These are phyloP conservation scores for Anthostomella pinea DNA, from an alignment of 2,329 filamentous ascomycete genomes.

Conservation along the genomic window DNA sequence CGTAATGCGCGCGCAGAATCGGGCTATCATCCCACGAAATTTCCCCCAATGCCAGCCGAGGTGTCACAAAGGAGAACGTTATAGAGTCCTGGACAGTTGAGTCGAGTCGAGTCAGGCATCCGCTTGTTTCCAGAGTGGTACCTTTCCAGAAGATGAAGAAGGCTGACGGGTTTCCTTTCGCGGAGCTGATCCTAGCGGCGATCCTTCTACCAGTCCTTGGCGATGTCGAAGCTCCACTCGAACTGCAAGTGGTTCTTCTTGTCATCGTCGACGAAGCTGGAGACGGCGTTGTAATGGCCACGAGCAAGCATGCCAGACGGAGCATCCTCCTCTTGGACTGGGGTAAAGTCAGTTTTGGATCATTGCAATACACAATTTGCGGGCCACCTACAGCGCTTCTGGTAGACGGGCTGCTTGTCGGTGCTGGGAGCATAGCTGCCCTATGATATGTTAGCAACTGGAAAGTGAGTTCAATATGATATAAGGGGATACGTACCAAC, in stretches of 20 bases:
- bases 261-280: conserved; percentile 94
- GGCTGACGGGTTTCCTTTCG: too few relatives aligned
- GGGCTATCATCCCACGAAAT: too few relatives aligned
- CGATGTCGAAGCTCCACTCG: conserved; percentile 94
- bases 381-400: conserved; percentile 80
- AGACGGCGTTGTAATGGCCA: conserved; percentile 84
- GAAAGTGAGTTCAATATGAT: neutral
- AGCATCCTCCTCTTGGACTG: conserved; percentile 88
- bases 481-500: conserved; percentile 64
- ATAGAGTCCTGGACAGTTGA: too few relatives aligned
- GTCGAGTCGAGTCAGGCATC: too few relatives aligned
- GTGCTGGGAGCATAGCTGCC: conserved; percentile 94
- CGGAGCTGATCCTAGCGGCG: too few relatives aligned
- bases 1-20: too few relatives aligned
- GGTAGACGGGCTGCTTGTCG: conserved; percentile 77
- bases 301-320: conserved; percentile 87
- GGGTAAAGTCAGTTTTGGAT: conserved; percentile 8
- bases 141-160: too few relatives aligned
- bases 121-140: too few relatives aligned
- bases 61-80: too few relatives aligned
- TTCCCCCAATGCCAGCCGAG: too few relatives aligned
- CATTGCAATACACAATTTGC: too few relatives aligned
- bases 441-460: conserved; percentile 43
- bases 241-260: conserved; percentile 86
- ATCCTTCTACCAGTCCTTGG: conserved; percentile 85